phyloP scores from a whole-genome alignment of 768 basidiomycete genomes.

The Russula sp. region DNA sequence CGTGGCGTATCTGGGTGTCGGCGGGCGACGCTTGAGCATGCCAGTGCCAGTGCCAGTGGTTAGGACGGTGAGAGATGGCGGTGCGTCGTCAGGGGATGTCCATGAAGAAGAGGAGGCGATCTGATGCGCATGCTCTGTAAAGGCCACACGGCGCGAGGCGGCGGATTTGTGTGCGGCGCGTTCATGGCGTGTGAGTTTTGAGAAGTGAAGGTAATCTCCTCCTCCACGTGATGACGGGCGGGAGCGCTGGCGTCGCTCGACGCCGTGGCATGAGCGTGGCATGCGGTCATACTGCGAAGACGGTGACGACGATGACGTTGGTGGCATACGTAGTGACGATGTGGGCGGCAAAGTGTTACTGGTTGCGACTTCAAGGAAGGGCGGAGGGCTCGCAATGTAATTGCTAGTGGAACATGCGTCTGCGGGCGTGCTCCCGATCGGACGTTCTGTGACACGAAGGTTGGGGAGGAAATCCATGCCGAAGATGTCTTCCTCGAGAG shows the following conservation, averaged over 20 bases:
- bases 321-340: not conserved
- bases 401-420: constrained; percentile 9
- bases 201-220: not conserved
- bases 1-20: not conserved
- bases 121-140: not conserved
- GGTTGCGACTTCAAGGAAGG: not conserved
- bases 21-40: not conserved
- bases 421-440: constrained; percentile 14
- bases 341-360: not conserved
- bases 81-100: not conserved
- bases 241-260: constrained; percentile 17
- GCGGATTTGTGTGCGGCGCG: not conserved
- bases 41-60: not conserved
- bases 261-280: constrained; percentile 17
- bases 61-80: not conserved
- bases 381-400: constrained; percentile 13
- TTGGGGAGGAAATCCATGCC: constrained; percentile 5
- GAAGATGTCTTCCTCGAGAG: constrained; percentile 1
- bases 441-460: not conserved
- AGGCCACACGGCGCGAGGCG: constrained; percentile 16
- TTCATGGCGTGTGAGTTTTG: constrained; percentile 14
- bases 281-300: not conserved
- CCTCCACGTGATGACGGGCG: constrained; percentile 12
- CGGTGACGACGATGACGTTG: not conserved
- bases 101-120: constrained; percentile 18